A percentile compares a stretch with the other conserved stretches of the same genome.
These are phyloP conservation scores for Zea luxurians DNA, from an alignment of 176 grass and related monocot species.

Conservation along the genomic window DNA sequence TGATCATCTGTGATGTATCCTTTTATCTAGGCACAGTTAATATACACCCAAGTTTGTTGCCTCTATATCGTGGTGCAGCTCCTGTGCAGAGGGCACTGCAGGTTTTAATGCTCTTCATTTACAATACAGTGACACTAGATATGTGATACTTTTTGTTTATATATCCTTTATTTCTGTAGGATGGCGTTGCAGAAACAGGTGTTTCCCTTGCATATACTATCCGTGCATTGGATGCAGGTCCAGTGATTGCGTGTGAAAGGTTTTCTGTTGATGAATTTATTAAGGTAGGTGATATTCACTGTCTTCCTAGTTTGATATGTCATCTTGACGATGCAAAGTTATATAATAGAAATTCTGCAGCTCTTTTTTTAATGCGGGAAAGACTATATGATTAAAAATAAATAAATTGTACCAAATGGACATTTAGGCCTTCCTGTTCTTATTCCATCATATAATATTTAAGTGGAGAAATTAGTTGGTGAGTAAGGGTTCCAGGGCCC, in stretches of 20 bases:
- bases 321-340: slow-evolving; percentile 15
- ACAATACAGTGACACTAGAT: slow-evolving; percentile 7
- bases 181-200: slow-evolving; percentile 94
- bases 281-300: slow-evolving; percentile 54
- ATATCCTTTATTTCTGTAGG: slow-evolving; percentile 53
- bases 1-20: neutral
- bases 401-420: neutral
- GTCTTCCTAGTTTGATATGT: slow-evolving; percentile 24
- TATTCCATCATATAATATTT: slow-evolving; percentile 13
- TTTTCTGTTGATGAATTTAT: slow-evolving; percentile 72
- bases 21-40: slow-evolving; percentile 79
- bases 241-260: slow-evolving; percentile 74
- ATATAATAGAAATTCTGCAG: slow-evolving; percentile 20
- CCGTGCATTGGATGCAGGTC: slow-evolving; percentile 79
- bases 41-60: slow-evolving; percentile 92
- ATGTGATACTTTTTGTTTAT: slow-evolving; percentile 14
- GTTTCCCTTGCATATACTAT: slow-evolving; percentile 96
- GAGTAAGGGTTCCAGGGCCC: neutral
- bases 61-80: slow-evolving; percentile 92
- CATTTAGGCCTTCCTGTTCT: neutral
- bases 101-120: slow-evolving; percentile 43
- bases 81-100: slow-evolving; percentile 97
- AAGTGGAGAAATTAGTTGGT: neutral
- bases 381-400: slow-evolving; percentile 14
- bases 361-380: neutral